phyloP scores from a whole-genome alignment of 306 rosid species.

The Lithocarpus polystachyus region DNA sequence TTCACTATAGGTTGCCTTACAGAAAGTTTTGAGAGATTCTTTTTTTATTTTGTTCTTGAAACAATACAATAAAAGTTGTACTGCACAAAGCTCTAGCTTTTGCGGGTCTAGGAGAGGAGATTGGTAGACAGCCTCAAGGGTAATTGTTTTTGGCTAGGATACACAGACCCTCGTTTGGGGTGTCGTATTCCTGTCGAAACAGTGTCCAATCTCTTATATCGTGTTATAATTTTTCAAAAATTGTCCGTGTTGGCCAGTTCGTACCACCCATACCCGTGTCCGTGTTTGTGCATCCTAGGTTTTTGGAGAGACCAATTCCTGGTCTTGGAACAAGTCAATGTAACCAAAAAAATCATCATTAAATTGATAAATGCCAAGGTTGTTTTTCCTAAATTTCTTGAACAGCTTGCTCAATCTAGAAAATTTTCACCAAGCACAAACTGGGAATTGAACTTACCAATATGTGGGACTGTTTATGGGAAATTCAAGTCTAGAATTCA shows the following conservation, averaged over 20 bases:
- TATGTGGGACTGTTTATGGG: neutral
- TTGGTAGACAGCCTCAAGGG: no score
- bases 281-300: no score
- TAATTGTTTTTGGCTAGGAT: no score
- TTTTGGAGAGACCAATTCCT: no score
- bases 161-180: no score
- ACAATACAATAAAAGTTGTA: neutral
- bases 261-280: no score
- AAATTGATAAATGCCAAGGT: neutral
- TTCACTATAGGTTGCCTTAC: neutral
- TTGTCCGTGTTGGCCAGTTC: no score
- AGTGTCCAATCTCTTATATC: no score
- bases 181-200: no score
- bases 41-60: neutral
- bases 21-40: neutral
- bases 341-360: neutral
- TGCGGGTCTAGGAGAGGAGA: no score
- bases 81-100: no score
- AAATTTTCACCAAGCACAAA: neutral
- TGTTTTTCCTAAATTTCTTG: neutral
- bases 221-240: no score
- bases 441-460: neutral
- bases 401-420: neutral
- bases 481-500: neutral
- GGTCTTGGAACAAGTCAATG: neutral